Conservation (phyloP, 345 rosid species). For the Camelina sativa region DNA sequence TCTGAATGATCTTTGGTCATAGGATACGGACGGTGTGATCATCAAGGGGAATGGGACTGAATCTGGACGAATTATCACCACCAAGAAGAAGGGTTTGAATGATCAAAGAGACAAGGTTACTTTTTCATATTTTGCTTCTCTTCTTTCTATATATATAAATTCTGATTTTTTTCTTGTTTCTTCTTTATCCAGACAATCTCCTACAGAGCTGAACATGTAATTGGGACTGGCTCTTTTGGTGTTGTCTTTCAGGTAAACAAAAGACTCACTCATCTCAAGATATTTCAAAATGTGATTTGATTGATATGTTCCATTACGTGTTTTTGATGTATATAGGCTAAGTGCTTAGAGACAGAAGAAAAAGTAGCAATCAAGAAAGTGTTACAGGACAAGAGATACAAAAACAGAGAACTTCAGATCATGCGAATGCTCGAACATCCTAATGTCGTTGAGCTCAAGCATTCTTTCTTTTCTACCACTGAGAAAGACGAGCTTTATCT, state of each 20-base stretch:
- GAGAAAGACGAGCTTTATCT: constrained; percentile 95
- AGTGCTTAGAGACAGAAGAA: constrained; percentile 96
- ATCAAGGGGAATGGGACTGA: constrained; percentile 74
- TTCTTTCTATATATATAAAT: not conserved
- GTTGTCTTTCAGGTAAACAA: constrained; percentile 83
- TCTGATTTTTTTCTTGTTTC: not conserved
- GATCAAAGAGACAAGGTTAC: constrained; percentile 79
- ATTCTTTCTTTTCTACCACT: constrained; percentile 90
- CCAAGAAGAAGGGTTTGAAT: constrained; percentile 81
- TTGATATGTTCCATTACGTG: not conserved
- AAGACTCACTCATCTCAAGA: constrained; percentile 2
- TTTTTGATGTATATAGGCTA: constrained; percentile 62
- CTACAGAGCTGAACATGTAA: constrained; percentile 89
- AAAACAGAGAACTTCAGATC: constrained; percentile 92
- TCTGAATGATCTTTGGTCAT: not conserved
- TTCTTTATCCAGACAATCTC: constrained; percentile 62
- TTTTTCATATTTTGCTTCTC: not conserved
- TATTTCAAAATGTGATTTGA: not conserved
- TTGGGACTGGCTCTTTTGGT: constrained; percentile 98
- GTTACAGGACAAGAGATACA: constrained; percentile 95
- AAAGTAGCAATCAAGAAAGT: constrained; percentile 97
- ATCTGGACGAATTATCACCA: constrained; percentile 88
- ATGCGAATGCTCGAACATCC: constrained; percentile 96
- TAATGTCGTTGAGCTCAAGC: constrained; percentile 84
- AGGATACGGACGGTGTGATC: constrained; percentile 38